phyloP scores from a whole-genome alignment of 768 basidiomycete genomes.

The Hemileccinum impolitum region DNA sequence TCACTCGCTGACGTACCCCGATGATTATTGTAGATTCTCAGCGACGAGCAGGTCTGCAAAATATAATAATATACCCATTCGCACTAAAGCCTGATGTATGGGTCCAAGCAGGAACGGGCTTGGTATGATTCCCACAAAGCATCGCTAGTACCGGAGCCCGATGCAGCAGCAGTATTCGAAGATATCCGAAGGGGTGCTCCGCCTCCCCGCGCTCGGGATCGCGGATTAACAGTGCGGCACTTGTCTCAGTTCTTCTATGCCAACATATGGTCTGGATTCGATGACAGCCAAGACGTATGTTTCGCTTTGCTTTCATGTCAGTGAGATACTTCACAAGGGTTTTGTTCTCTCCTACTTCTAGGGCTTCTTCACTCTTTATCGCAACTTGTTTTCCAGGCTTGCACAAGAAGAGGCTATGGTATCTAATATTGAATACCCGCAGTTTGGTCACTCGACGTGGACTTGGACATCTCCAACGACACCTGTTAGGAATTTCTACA shows the following conservation, averaged over 20 bases:
- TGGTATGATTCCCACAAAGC: constrained; percentile 96
- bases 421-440: constrained; percentile 58
- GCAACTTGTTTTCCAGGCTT: constrained; percentile 80
- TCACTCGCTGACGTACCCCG: not conserved
- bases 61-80: constrained; percentile 1
- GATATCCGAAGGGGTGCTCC: constrained; percentile 72
- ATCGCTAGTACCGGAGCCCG: constrained; percentile 74
- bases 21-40: constrained; percentile 65
- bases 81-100: constrained; percentile 13
- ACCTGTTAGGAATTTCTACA: constrained; percentile 74
- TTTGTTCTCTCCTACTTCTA: constrained; percentile 29
- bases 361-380: constrained; percentile 90
- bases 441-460: constrained; percentile 80
- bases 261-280: constrained; percentile 61
- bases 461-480: constrained; percentile 55
- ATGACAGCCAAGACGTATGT: constrained; percentile 59
- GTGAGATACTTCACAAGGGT: not conserved
- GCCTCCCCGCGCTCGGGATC: constrained; percentile 53
- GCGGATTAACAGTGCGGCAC: constrained; percentile 78
- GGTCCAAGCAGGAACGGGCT: constrained; percentile 80
- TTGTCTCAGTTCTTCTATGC: constrained; percentile 82
- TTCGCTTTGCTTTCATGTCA: not conserved
- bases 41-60: constrained; percentile 83
- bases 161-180: constrained; percentile 81
- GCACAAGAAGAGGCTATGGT: constrained; percentile 66